phyloP scores from a whole-genome alignment of 208 protist species.

The Trypanosoma congolense region DNA sequence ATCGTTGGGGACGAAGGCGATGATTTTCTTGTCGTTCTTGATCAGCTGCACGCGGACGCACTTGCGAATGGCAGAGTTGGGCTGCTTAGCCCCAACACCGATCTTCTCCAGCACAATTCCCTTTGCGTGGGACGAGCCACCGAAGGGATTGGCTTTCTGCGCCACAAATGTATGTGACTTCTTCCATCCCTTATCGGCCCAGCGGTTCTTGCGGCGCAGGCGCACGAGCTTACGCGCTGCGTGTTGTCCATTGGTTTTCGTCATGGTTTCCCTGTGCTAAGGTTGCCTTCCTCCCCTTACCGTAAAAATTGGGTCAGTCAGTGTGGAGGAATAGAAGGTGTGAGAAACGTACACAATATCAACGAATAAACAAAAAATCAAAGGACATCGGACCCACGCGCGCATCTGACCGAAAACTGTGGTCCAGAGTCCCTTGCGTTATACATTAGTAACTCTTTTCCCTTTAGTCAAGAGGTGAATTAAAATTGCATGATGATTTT shows the following conservation, averaged over 20 bases:
- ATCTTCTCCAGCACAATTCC: slow-evolving; percentile 99
- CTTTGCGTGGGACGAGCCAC: slow-evolving; percentile 98
- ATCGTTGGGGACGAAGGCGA: slow-evolving; percentile 99
- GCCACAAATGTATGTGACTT: slow-evolving; percentile 94
- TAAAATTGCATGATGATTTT: too few relatives aligned
- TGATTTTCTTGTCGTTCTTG: slow-evolving; percentile 99
- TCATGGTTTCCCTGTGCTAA: slow-evolving; percentile 37
- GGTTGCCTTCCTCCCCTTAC: slow-evolving; percentile 10
- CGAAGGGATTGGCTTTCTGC: slow-evolving; percentile 97
- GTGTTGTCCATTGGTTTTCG: slow-evolving; percentile 97
- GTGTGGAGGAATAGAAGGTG: slow-evolving; percentile 5
- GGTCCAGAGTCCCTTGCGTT: too few relatives aligned
- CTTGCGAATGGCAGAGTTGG: slow-evolving; percentile 99
- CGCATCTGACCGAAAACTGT: background rate
- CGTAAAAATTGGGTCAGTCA: too few relatives aligned
- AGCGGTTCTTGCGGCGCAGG: slow-evolving; percentile 92
- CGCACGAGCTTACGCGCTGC: slow-evolving; percentile 96
- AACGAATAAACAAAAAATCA: background rate
- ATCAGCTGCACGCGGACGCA: slow-evolving; percentile 99
- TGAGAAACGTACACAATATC: too few relatives aligned
- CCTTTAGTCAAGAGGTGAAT: too few relatives aligned
- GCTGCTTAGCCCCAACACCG: slow-evolving; percentile 99
- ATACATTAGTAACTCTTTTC: too few relatives aligned
- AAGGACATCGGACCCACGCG: background rate
- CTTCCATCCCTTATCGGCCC: slow-evolving; percentile 98